Evolutionary conservation across 371 early-diverging fungal species (phyloP).

Genomic region (Lichtheimia ramosa): DNA sequence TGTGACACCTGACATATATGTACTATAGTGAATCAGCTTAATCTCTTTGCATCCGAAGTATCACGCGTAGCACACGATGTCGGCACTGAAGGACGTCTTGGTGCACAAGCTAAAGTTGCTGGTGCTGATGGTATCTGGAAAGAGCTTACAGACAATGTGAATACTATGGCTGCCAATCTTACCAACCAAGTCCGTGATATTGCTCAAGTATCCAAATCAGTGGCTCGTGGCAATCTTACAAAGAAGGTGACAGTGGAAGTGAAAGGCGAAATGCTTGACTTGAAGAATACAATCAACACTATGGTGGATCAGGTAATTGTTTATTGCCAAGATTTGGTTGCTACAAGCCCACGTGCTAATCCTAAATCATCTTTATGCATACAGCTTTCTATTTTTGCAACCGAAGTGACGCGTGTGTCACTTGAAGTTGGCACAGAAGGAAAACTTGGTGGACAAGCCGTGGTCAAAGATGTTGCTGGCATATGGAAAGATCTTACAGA

Average conservation of each 20-base stretch:
- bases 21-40: slow-evolving; percentile 47
- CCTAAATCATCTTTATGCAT: not conserved
- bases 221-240: slow-evolving; percentile 56
- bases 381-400: slow-evolving; percentile 58
- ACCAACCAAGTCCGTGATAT: slow-evolving; percentile 64
- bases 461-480: slow-evolving; percentile 60
- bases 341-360: not conserved
- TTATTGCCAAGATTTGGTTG: not conserved
- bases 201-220: slow-evolving; percentile 59
- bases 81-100: slow-evolving; percentile 51
- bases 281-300: slow-evolving; percentile 64
- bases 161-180: slow-evolving; percentile 58
- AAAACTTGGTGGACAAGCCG: slow-evolving; percentile 62
- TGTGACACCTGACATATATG: not conserved
- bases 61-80: slow-evolving; percentile 55
- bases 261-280: slow-evolving; percentile 63
- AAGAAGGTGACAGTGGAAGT: slow-evolving; percentile 55
- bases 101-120: slow-evolving; percentile 47
- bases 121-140: slow-evolving; percentile 70
- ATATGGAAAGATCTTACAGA: slow-evolving; percentile 66
- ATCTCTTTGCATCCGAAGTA: slow-evolving; percentile 54
- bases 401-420: slow-evolving; percentile 66
- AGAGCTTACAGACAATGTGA: slow-evolving; percentile 66
- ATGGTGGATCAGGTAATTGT: slow-evolving; percentile 59
- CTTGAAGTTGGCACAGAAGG: slow-evolving; percentile 56